Evolutionary conservation across 108 stramenopile genomes (phyloP).

Genomic region (Stephanodiscus triporus): DNA sequence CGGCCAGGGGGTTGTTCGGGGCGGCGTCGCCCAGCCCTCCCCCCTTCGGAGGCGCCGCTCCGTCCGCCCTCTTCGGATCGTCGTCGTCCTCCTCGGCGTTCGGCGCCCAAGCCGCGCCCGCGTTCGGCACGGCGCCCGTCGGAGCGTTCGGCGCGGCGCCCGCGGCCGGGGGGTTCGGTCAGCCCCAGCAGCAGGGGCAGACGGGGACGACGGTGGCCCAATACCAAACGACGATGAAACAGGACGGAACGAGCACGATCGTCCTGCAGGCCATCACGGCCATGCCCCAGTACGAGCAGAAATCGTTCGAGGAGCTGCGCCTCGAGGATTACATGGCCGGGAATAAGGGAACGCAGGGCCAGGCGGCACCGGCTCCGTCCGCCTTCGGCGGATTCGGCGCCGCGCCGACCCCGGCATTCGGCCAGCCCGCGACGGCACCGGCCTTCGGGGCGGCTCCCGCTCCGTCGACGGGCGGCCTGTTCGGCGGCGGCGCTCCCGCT

Average conservation of each 20-base stretch:
- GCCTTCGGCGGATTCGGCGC: slow-evolving; percentile 47
- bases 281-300: slow-evolving; percentile 84
- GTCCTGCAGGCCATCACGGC: slow-evolving; percentile 84
- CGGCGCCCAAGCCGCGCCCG: slow-evolving; percentile 3
- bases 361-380: slow-evolving; percentile 18
- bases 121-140: slow-evolving; percentile 15
- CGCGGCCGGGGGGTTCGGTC: not conserved
- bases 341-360: slow-evolving; percentile 67
- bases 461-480: slow-evolving; percentile 56
- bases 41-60: slow-evolving; percentile 21
- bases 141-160: slow-evolving; percentile 21
- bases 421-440: slow-evolving; percentile 25
- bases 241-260: slow-evolving; percentile 87
- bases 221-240: slow-evolving; percentile 55
- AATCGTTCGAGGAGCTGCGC: slow-evolving; percentile 91
- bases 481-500: slow-evolving; percentile 62
- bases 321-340: slow-evolving; percentile 89
- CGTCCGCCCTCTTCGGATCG: slow-evolving; percentile 26
- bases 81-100: slow-evolving; percentile 24
- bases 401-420: slow-evolving; percentile 25
- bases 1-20: slow-evolving; percentile 45
- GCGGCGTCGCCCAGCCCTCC: slow-evolving; percentile 43
- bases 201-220: slow-evolving; percentile 61
- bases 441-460: slow-evolving; percentile 45
- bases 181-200: not conserved